Evolutionary conservation across 202 grass and related monocot species (phyloP), one percentile per base, ranked within the genome.

Genomic region (Eragrostis tef): DNA sequence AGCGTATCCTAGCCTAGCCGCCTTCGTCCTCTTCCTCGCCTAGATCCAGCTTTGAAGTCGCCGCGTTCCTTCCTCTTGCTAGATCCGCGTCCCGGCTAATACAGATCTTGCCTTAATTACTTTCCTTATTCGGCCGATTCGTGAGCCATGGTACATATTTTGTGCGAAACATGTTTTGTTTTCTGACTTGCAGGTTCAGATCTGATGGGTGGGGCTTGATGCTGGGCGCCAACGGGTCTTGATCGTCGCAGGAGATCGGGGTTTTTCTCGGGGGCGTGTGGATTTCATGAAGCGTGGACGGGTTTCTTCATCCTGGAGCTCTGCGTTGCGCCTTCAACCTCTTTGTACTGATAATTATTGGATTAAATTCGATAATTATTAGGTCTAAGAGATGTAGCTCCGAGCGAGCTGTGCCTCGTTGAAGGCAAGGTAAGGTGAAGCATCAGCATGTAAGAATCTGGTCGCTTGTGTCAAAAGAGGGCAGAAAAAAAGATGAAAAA

Each of bases 311-410:
- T 63, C 58, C 1, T 12, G 24, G 58, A 62, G 4, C 5, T 62
- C 24, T 62, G 11, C 58, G 1, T 62, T 11, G 58, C 26, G 26
- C 12, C 26, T 31, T 63, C 60, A 62, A 65, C 69, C 62, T 86
- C 77, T 77, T 73, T 84, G 52, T 88, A 64, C 75, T 84, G 26
- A 82, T 74, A 86, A 86, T 89, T 89, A 86, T 86, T 79, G 24
- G 81, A 89, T 68, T 73, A 24, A 50, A 44, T 67, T 87, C 84
- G 75, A 84, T 90, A 80, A 90, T 90, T 90, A 87, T 90, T 84
- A 71, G 84, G 84, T 71, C 70, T 29, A 11, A 84, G 83, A 88
- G 74, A 81, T 71, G 43, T 44, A 69, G 9, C 34, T 47, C 50
- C 13, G 52, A 16, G 19, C 43, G 22, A 48, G 64, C 67, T 13